phyloP scores from a whole-genome alignment of 768 basidiomycete genomes.

The Lyophyllum decastes region DNA sequence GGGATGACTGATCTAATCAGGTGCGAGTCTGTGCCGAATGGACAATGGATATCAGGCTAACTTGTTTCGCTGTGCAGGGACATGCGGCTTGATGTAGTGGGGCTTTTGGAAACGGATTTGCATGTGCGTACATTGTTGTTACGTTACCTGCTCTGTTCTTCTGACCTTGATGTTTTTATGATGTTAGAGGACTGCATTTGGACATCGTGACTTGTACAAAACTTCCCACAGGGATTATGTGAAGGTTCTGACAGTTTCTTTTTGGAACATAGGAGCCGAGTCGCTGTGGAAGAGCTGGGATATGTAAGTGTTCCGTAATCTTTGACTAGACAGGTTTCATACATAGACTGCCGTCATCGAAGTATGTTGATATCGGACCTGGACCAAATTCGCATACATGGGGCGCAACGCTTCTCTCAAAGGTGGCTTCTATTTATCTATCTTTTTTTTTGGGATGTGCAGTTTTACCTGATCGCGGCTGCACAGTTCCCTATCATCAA shows the following conservation, averaged over 20 bases:
- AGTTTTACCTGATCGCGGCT: not conserved
- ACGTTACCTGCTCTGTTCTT: not conserved
- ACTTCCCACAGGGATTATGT: not conserved
- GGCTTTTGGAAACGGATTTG: slow-evolving; percentile 84
- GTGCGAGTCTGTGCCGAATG: slow-evolving; percentile 19
- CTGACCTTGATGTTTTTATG: not conserved
- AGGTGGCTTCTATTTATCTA: slow-evolving; percentile 46
- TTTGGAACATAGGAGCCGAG: slow-evolving; percentile 58
- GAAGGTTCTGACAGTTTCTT: slow-evolving; percentile 3
- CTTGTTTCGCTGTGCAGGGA: slow-evolving; percentile 43
- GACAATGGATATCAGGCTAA: not conserved
- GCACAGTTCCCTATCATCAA: slow-evolving; percentile 83
- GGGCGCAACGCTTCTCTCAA: slow-evolving; percentile 82
- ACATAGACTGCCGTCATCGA: slow-evolving; percentile 3
- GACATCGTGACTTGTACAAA: slow-evolving; percentile 78
- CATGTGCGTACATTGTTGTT: slow-evolving; percentile 53
- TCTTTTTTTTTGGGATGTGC: not conserved
- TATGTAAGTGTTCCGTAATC: slow-evolving; percentile 55
- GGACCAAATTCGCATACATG: slow-evolving; percentile 89
- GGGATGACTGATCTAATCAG: slow-evolving; percentile 56
- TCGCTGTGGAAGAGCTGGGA: slow-evolving; percentile 75
- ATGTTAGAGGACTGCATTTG: slow-evolving; percentile 52
- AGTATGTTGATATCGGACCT: slow-evolving; percentile 90
- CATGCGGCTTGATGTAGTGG: slow-evolving; percentile 84
- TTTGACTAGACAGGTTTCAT: not conserved